Evolutionary conservation across 106 monocot species (phyloP), one percentile per base, ranked within the genome.

Genomic region (Dactylorhiza incarnata): DNA sequence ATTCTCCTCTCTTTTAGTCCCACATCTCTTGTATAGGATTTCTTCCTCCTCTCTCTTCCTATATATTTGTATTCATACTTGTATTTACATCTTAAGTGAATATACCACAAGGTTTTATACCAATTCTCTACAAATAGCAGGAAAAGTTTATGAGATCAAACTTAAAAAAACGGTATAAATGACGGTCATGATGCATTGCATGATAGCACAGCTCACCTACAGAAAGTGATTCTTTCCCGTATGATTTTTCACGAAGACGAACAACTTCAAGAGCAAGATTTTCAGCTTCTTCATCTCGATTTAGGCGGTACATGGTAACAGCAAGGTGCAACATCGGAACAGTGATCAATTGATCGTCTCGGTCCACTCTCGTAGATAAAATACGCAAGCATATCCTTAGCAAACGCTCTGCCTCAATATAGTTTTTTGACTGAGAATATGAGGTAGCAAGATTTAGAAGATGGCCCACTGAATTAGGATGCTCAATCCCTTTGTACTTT

Each of bases 281-380:
- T 65, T 95, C 89, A 66, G 92, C 95, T 88, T 95, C 95, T 75
- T 86, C 86, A 79, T 91, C 84, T 76, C 81, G 74, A 61, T 77
- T 82, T 71, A 85, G 67, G 79, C 83, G 80, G 71, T 87, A 95
- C 54, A 95, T 78, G 22, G 73, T 78, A 73, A 95, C 87, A 23
- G 95, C 92, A 74, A 95, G 85, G 66, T 95, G 95, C 59, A 92
- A 65, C 89, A 92, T 92, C 46, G 87, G 95, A 48, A 87, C 75
- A n/a, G 91, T 84, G 51, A 87, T 75, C 2, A 86, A 81, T 26
- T 80, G 87, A 83, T 87, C 81, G 50, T 66, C 29, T 16, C 75
- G 75, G 3, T 72, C 76, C 19, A 82, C 56, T 48, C 85, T 72
- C 83, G 73, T 86, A 8, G 79, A 83, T 78, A 88, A 81, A 69